phyloP scores from a whole-genome alignment of 768 basidiomycete genomes.

The Coprinopsis strossmayeri region DNA sequence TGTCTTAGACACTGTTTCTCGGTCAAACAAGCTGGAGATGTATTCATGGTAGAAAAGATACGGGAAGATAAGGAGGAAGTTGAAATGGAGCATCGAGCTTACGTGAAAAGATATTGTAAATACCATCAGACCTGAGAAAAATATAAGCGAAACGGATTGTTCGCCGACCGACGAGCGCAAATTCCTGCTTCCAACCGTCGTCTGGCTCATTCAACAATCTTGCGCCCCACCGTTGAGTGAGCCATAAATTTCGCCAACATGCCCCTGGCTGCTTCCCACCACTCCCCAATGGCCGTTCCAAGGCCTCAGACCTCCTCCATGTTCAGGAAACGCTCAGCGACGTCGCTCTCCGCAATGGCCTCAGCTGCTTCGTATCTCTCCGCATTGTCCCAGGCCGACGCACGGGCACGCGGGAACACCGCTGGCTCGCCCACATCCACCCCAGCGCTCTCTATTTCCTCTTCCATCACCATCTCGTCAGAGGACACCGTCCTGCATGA shows the following conservation, averaged over 20 bases:
- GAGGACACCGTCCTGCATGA: slow-evolving; percentile 62
- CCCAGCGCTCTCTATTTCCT: slow-evolving; percentile 68
- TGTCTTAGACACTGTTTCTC: slow-evolving; percentile 4
- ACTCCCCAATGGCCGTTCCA: slow-evolving; percentile 62
- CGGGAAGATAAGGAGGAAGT: not conserved
- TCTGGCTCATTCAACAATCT: not conserved
- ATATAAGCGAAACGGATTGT: slow-evolving; percentile 1
- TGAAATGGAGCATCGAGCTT: not conserved
- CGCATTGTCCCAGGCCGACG: slow-evolving; percentile 48
- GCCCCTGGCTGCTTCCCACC: slow-evolving; percentile 20
- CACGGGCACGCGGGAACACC: slow-evolving; percentile 44
- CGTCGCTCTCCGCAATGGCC: slow-evolving; percentile 24
- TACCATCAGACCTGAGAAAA: not conserved
- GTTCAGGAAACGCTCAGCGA: slow-evolving; percentile 48
- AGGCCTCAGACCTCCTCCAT: slow-evolving; percentile 47
- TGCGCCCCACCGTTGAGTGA: not conserved
- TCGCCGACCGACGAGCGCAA: not conserved
- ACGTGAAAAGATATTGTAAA: slow-evolving; percentile 1
- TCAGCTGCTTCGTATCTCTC: slow-evolving; percentile 39
- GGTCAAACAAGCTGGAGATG: not conserved
- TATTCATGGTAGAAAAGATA: not conserved
- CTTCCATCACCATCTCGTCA: slow-evolving; percentile 61
- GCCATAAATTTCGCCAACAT: slow-evolving; percentile 8
- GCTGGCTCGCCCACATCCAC: slow-evolving; percentile 48
- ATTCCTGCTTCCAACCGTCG: not conserved